Evolutionary conservation across 345 rosid species (phyloP).

Genomic region (Stellera chamaejasme): DNA sequence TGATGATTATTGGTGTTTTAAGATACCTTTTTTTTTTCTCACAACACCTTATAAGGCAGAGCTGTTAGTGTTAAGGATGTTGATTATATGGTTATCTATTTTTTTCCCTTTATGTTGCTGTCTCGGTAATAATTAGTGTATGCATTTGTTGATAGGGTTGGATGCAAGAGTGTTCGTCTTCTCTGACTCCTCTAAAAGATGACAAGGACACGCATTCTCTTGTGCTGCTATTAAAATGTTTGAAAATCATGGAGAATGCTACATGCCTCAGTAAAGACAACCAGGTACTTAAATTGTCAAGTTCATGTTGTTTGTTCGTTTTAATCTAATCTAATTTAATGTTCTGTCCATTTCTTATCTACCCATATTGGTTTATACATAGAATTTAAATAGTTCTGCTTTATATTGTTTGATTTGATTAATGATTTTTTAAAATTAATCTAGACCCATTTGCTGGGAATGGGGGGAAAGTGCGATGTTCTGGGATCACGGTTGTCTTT

Average conservation of each 20-base stretch:
- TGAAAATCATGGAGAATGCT: constrained; percentile 97
- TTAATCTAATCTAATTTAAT: background rate
- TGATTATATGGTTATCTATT: too few species aligned
- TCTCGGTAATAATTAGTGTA: background rate
- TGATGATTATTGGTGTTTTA: too few species aligned
- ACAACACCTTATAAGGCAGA: too few species aligned
- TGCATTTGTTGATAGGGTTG: constrained; percentile 37
- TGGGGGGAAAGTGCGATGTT: constrained; percentile 41
- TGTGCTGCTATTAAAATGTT: constrained; percentile 60
- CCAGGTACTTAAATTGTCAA: constrained; percentile 43
- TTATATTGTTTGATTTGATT: constrained; percentile 8
- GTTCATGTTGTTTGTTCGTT: constrained; percentile 11
- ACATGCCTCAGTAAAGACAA: constrained; percentile 81
- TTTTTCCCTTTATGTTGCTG: too few species aligned
- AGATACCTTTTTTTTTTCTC: too few species aligned
- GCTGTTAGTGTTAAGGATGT: too few species aligned
- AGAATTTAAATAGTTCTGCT: constrained; percentile 1
- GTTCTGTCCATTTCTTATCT: background rate
- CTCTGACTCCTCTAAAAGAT: constrained; percentile 31
- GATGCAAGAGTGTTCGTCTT: constrained; percentile 24
- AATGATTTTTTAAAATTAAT: constrained; percentile 5
- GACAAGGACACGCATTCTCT: constrained; percentile 35
- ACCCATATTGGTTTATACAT: background rate
- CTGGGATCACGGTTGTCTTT: constrained; percentile 39
- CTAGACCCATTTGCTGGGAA: constrained; percentile 83